Evolutionary conservation across 2,329 filamentous ascomycete genomes (phyloP), one percentile per base, ranked within the genome.

Genomic region (Xenoacremonium recifei): DNA sequence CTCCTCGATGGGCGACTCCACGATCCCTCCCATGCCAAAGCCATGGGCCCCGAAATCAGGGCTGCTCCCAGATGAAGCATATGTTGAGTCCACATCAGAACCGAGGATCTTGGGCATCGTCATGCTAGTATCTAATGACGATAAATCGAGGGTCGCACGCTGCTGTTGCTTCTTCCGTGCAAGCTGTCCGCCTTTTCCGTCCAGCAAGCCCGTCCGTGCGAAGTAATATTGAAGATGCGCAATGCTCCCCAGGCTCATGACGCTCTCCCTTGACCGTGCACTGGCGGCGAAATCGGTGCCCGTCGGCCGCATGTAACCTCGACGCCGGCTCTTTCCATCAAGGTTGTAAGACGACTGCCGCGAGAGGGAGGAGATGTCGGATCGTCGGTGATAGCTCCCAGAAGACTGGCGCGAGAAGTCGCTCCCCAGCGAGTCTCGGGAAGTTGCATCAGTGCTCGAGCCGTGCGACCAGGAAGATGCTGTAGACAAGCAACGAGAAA

Each of bases 161-260:
- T 79, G 76, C 55, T 77, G 74, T 52, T 82, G 77, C 59, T 79
- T 84, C 62, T 85, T 86, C 57, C 86, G 86, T 17, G 87, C 85
- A 45, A 95, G 71, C 63, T 95, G 87, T 40, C 82, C 93, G 25
- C 91, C 92, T 63, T 96, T 96, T 42, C 92, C 90, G 60, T 99
- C 93, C 37, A 99, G 71, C 50, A 99, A 70, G 5, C 93, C 93
- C 1, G 93, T 99, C 45, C 93, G 79, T 25, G 93, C 92, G 70
- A 99, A 99, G 69, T 97, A 99, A 69, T 97, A 96, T 67, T 99
- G 93, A 60, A 99, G 73, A 70, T 99, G 93, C 42, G 91, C 89
- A 57, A 99, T 99, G 66, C 91, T 96, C 40, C 93, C 93, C 48
- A 99, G 70, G 60, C 89, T 96, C 80, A 97, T 85, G 51, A 99